Percentiles rank a stretch among this genome's conserved stretches.
phyloP scores from a whole-genome alignment of 805 yeast genomes.

The Saitoella complicata region DNA sequence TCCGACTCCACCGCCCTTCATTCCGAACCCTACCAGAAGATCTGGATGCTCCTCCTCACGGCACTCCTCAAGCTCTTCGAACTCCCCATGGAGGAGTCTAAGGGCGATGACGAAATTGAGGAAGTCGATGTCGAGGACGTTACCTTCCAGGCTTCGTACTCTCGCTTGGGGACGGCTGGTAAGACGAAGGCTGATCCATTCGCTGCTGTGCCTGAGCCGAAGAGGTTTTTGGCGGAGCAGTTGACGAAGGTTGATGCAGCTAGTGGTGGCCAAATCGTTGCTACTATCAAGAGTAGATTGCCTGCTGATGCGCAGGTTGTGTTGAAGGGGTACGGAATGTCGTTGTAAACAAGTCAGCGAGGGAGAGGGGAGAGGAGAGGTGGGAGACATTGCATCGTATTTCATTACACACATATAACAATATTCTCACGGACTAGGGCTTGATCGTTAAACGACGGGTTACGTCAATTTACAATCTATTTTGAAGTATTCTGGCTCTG shows the following conservation, averaged over 20 bases:
- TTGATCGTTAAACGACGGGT: no score
- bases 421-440: no score
- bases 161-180: slow-evolving; percentile 50
- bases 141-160: slow-evolving; percentile 75
- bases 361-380: no score
- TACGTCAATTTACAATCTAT: no score
- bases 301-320: slow-evolving; percentile 2
- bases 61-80: slow-evolving; percentile 31
- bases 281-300: not conserved
- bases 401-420: no score
- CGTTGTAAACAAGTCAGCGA: no score
- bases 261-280: not conserved
- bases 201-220: slow-evolving; percentile 20
- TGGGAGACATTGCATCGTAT: no score
- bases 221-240: slow-evolving; percentile 3
- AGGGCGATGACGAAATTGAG: slow-evolving; percentile 25
- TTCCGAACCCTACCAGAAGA: slow-evolving; percentile 2
- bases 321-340: not conserved
- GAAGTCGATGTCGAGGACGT: slow-evolving; percentile 35
- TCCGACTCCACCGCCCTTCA: slow-evolving; percentile 22
- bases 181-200: slow-evolving; percentile 56
- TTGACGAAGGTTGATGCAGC: not conserved
- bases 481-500: no score
- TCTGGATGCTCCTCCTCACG: slow-evolving; percentile 9
- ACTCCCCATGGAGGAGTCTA: slow-evolving; percentile 23